phyloP scores from a whole-genome alignment of 202 grass and related monocot species.

The Setaria italica region DNA sequence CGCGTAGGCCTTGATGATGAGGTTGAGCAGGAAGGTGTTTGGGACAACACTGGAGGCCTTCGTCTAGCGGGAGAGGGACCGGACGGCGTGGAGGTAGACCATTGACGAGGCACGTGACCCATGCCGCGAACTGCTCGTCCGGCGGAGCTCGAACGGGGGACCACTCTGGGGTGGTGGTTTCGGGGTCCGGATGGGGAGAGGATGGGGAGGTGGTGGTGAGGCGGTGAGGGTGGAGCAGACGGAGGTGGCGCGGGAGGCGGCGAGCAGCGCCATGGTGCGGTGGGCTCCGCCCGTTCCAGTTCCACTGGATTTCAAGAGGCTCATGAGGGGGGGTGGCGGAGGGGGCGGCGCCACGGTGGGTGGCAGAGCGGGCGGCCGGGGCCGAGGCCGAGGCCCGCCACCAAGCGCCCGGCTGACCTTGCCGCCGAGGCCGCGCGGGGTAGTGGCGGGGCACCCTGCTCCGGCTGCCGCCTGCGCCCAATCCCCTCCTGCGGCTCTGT shows the following conservation, averaged over 20 bases:
- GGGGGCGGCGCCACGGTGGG: too few species aligned
- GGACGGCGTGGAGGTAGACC: conserved; percentile 82
- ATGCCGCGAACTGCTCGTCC: conserved; percentile 43
- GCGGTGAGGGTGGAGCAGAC: background rate
- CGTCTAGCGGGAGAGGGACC: conserved; percentile 78
- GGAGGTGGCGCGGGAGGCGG: conserved; percentile 33
- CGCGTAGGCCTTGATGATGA: conserved; percentile 84
- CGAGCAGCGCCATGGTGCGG: conserved; percentile 44
- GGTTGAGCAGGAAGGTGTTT: conserved; percentile 79
- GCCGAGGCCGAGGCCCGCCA: too few species aligned
- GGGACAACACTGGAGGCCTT: conserved; percentile 86
- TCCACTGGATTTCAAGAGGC: background rate
- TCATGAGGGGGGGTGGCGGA: background rate
- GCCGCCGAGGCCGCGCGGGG: too few species aligned
- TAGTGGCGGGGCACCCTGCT: too few species aligned
- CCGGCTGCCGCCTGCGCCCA: too few species aligned
- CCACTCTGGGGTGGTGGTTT: background rate
- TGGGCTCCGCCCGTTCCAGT: background rate
- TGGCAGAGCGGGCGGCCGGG: too few species aligned
- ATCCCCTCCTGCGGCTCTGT: too few species aligned
- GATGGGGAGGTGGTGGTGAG: background rate
- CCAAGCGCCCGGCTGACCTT: too few species aligned
- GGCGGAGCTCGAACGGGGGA: conserved; percentile 50
- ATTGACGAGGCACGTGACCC: conserved; percentile 33
- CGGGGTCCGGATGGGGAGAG: background rate